Evolutionary conservation across 1,284 basidiomycete species (phyloP).

Genomic region (Papiliotrema laurentii): DNA sequence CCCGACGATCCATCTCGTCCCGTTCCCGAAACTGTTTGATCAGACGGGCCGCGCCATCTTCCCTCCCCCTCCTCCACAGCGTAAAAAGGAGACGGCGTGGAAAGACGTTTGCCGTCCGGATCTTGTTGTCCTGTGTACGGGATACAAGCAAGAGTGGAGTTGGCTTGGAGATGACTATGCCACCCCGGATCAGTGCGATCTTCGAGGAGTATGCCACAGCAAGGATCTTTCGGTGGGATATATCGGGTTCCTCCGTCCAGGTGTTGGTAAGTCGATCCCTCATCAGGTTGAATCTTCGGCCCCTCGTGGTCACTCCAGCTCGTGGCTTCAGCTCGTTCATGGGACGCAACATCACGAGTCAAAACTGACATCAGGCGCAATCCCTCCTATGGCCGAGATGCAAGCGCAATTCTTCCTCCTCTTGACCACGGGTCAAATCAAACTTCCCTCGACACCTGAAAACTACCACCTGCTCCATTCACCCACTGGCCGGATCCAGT

Average conservation of each 20-base stretch:
- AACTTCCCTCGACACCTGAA: slow-evolving; percentile 52
- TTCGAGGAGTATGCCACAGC: slow-evolving; percentile 54
- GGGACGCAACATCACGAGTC: background rate
- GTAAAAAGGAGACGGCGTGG: slow-evolving; percentile 36
- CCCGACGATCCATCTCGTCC: slow-evolving; percentile 58
- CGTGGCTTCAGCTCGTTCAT: background rate
- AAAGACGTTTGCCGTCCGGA: slow-evolving; percentile 33
- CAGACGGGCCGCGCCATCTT: slow-evolving; percentile 55
- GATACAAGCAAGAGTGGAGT: slow-evolving; percentile 50
- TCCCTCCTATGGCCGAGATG: slow-evolving; percentile 64
- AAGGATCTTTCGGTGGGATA: slow-evolving; percentile 57
- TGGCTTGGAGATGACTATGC: slow-evolving; percentile 56
- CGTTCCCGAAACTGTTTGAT: slow-evolving; percentile 56
- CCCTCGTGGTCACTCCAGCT: background rate
- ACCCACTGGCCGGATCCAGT: slow-evolving; percentile 57
- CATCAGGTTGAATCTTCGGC: background rate
- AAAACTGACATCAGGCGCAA: slow-evolving; percentile 52
- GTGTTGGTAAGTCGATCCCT: slow-evolving; percentile 51
- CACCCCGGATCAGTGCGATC: slow-evolving; percentile 54
- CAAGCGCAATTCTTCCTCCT: slow-evolving; percentile 62
- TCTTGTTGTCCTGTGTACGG: slow-evolving; percentile 51
- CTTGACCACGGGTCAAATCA: slow-evolving; percentile 52
- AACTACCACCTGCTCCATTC: slow-evolving; percentile 60
- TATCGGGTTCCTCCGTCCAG: slow-evolving; percentile 62
- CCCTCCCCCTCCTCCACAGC: slow-evolving; percentile 39